Evolutionary conservation across 164 flowering plant genomes (phyloP).

Genomic region (Warburgia ugandensis): DNA sequence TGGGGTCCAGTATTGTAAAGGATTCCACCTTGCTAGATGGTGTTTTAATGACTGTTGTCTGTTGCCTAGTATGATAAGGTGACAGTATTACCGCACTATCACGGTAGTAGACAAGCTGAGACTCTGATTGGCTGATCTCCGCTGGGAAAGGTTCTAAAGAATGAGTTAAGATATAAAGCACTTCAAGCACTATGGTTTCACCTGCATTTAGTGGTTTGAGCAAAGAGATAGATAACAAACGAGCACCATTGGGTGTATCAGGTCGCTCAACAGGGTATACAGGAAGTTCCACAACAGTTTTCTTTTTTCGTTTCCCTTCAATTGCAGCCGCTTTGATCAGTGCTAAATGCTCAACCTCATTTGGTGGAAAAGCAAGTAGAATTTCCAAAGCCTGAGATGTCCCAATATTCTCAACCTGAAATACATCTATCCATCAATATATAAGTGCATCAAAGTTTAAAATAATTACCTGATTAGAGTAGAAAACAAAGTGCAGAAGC

Average conservation of each 20-base stretch:
- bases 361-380: constrained; percentile 76
- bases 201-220: constrained; percentile 45
- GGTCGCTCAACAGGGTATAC: constrained; percentile 53
- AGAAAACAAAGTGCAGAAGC: not conserved
- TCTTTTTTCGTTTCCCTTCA: constrained; percentile 76
- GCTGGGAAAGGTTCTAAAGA: constrained; percentile 85
- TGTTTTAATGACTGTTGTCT: constrained; percentile 63
- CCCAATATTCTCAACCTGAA: constrained; percentile 78
- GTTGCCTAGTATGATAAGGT: constrained; percentile 74
- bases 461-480: not conserved
- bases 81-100: constrained; percentile 87
- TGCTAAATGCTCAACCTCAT: constrained; percentile 59
- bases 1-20: constrained; percentile 68
- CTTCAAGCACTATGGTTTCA: constrained; percentile 59
- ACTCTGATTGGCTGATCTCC: constrained; percentile 88
- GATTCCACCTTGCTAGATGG: constrained; percentile 80
- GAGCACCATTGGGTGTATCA: constrained; percentile 67
- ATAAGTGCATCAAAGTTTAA: not conserved
- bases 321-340: constrained; percentile 47
- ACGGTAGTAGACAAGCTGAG: constrained; percentile 81
- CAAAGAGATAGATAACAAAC: constrained; percentile 49
- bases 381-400: constrained; percentile 57
- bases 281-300: constrained; percentile 46
- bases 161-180: constrained; percentile 58
- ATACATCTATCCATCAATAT: not conserved